Evolutionary conservation across 2,329 filamentous ascomycete species (phyloP).

Genomic region (Drechslerella stenobrocha): DNA sequence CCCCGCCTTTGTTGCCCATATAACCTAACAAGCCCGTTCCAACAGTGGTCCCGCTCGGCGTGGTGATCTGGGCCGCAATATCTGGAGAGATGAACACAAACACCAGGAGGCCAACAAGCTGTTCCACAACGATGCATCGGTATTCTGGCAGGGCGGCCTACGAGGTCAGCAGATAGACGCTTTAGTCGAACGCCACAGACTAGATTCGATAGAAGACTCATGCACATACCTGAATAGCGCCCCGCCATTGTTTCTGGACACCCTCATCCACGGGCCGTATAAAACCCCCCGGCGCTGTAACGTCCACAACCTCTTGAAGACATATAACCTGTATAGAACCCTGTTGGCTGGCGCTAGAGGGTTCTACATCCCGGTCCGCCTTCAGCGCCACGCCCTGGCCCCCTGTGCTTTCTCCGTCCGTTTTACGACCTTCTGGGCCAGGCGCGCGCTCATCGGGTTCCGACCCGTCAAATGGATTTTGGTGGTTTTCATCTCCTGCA

Average conservation of each 20-base stretch:
- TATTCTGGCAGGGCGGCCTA: conserved; percentile 77
- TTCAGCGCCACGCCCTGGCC: neutral
- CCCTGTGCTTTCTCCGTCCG: too few species aligned
- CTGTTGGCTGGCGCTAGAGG: neutral
- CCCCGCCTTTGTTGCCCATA: conserved; percentile 93
- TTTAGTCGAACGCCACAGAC: conserved; percentile 19
- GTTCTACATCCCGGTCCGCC: neutral
- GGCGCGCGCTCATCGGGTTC: too few species aligned
- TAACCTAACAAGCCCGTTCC: conserved; percentile 91
- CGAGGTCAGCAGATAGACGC: conserved; percentile 26
- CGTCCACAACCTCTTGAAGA: conserved; percentile 87
- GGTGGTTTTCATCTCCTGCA: neutral
- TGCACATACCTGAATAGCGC: conserved; percentile 61
- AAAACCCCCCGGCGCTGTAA: conserved; percentile 77
- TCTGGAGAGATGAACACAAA: conserved; percentile 82
- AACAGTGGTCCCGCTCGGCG: conserved; percentile 78
- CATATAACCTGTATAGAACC: conserved; percentile 78
- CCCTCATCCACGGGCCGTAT: conserved; percentile 74
- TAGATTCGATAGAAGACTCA: neutral
- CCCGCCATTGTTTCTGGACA: conserved; percentile 77
- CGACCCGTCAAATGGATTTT: neutral
- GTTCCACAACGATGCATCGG: conserved; percentile 73
- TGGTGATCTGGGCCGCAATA: conserved; percentile 73
- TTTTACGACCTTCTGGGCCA: too few species aligned
- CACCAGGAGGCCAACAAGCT: conserved; percentile 81